Conservation (phyloP, 2,329 filamentous ascomycete species). For the Leptographium flavum region DNA sequence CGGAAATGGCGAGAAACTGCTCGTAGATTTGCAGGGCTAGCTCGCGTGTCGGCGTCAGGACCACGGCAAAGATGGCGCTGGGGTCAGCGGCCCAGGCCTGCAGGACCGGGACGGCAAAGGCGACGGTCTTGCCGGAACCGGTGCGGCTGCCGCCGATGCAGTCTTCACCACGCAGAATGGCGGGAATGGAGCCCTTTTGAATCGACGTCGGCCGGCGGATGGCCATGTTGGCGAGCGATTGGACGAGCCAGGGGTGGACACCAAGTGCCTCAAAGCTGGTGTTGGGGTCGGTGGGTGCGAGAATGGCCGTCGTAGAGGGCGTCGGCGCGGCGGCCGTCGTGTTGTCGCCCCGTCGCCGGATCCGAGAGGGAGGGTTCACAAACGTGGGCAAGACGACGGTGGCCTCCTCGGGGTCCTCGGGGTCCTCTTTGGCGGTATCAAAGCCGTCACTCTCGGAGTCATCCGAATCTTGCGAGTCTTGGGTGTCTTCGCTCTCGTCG, state of each 20-base stretch:
- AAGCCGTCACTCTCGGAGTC: neutral
- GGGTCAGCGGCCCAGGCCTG: slow-evolving; percentile 91
- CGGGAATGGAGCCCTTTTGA: slow-evolving; percentile 83
- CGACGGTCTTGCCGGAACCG: slow-evolving; percentile 93
- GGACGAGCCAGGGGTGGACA: slow-evolving; percentile 76
- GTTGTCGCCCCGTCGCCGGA: slow-evolving; percentile 23
- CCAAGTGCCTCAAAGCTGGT: slow-evolving; percentile 57
- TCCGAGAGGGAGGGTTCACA: slow-evolving; percentile 37
- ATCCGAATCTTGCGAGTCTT: neutral
- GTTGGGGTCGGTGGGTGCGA: slow-evolving; percentile 40
- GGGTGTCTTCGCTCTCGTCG: slow-evolving; percentile 10
- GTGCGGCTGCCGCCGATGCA: slow-evolving; percentile 92
- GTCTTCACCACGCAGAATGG: slow-evolving; percentile 80
- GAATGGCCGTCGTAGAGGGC: slow-evolving; percentile 14
- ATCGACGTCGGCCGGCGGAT: slow-evolving; percentile 85
- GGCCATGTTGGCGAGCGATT: slow-evolving; percentile 60
- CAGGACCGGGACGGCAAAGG: slow-evolving; percentile 86
- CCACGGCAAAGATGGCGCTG: slow-evolving; percentile 74
- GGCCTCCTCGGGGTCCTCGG: neutral
- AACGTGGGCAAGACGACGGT: slow-evolving; percentile 24
- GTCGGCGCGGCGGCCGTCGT: neutral
- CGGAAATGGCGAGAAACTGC: slow-evolving; percentile 85
- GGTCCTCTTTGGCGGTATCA: slow-evolving; percentile 12
- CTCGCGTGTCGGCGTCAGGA: slow-evolving; percentile 83
- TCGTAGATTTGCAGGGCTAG: slow-evolving; percentile 92